Base-by-base conservation (phyloP, 177 flowering plant genomes). In the Telopea speciosissima region DNA sequence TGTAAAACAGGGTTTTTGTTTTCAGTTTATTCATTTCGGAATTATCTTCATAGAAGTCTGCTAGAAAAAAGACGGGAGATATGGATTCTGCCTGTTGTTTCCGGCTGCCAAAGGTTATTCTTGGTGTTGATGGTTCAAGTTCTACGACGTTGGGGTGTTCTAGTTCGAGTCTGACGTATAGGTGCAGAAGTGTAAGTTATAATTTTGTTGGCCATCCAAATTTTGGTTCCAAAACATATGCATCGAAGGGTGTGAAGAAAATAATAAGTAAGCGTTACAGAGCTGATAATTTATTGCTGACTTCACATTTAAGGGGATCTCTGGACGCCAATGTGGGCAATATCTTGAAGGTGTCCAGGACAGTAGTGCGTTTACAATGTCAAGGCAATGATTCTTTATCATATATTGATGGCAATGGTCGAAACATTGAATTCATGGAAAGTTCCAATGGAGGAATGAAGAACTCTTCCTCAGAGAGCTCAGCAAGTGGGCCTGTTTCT, bases 351-450 rank as follows among this genome's bases (percentile, higher is more conserved):
- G 65, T 66, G 33, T 68, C 73, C 12, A 72, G 81, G 66, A 70
- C 49, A 19, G 62, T 73, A 28, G 63, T 69, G 69, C 54, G 67
- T 24, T 65, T 67, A 8, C 63, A 24, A 24, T 90, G 95, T 80
- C 90, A 87, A 76, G 68, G 84, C 49, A 81, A 81, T 78, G 97
- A 91, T 80, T 84, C 97, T 60, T 75, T 88, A 65, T 86, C 86
- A 4, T 85, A 80, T 74, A 68, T 86, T 52, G 83, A 86, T 78
- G 91, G 89, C 10, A 88, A 83, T 76, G 87, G 85, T 52, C 73
- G 83, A 28, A 81, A 83, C 79, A 79, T 75, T 31, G 90, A 89
- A 58, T 67, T 72, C 31, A 21, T 68, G 8, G 86, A 79, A 25
- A 69, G 75, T 78, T 25, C 40, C 25, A 77, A 71, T 60, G 87